These are phyloP conservation scores for Solanum lycopersicoides DNA, from an alignment of 257 asterid species.

Conservation along the genomic window DNA sequence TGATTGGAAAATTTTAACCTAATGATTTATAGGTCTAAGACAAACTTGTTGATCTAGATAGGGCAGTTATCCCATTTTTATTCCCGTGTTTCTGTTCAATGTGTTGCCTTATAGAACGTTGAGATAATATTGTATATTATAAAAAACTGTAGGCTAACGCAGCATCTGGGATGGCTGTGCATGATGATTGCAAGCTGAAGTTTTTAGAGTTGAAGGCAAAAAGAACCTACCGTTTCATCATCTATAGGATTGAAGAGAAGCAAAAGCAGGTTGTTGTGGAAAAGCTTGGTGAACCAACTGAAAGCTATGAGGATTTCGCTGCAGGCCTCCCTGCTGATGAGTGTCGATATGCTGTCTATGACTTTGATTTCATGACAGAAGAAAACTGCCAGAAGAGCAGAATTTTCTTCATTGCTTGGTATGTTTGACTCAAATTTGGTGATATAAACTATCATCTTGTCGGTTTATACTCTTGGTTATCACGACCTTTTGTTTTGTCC, in stretches of 20 bases:
- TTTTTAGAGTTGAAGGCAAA: conserved; percentile 27
- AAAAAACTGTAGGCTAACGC: conserved; percentile 17
- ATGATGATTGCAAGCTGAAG: conserved; percentile 29
- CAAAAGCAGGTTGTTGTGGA: conserved; percentile 25
- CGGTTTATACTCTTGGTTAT: neutral
- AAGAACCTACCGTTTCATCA: conserved; percentile 24
- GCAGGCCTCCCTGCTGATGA: conserved; percentile 29
- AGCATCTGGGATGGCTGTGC: conserved; percentile 34
- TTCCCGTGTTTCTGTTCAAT: neutral
- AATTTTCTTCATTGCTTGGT: conserved; percentile 30
- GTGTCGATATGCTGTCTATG: conserved; percentile 31
- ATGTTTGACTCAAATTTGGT: neutral
- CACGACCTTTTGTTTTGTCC: neutral
- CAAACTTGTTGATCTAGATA: neutral
- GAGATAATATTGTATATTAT: neutral
- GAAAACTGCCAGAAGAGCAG: conserved; percentile 26
- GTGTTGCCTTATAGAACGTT: neutral
- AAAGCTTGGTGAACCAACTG: conserved; percentile 24
- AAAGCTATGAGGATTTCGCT: conserved; percentile 20
- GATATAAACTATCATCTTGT: neutral
- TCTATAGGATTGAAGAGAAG: conserved; percentile 28
- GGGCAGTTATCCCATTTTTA: neutral
- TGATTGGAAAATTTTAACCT: neutral
- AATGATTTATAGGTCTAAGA: neutral
- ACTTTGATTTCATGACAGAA: conserved; percentile 24